Base-by-base conservation (phyloP, 208 protist genomes). In the Leishmania tropica region DNA sequence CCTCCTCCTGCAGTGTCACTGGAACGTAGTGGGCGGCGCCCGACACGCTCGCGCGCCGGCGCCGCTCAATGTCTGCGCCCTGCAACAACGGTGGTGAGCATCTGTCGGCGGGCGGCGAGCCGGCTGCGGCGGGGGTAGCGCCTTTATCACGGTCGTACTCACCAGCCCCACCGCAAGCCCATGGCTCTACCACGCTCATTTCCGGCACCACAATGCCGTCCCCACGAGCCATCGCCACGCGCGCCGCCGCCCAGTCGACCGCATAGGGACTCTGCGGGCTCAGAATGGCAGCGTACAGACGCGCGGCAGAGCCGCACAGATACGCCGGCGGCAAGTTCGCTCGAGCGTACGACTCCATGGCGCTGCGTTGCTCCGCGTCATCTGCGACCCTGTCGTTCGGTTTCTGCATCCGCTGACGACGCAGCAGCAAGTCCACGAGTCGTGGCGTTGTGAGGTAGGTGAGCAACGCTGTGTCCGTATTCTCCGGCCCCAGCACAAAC, bases 201-300 rank as follows among this genome's bases (percentile, higher is more conserved):
- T 93, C 90, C 24, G 81, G 73, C 15, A 93, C 71, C 40, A 93
- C 87, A 24, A 87, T 58, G 17, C 88, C 90, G 53, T 91, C 88
- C 45, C 74, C 77, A 4, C 88, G 88, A 15, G 58, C 64, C 24
- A 86, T 80, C 24, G 90, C 83, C 35, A 78, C 75, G 24, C 78
- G 81, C 6, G 84, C 86, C 10, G 79, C 86, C 3, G 74, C 75
- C 88, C 90, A 93, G 83, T 93, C 85, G 51, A 91, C 79, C 2
- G 58, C 70, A 73, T 90, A 91, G 56, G 80, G 68, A 40, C 87
- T 90, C 48, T 84, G 71, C 45, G 76, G 62, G 11, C 83, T 89
- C 7, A 90, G 67, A 10, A 93, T 37, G 11, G 86, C 80, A 19
- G 86, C 70, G 80, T 84, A 93, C 19, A 90, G 75, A 19, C 87